phyloP scores from a whole-genome alignment of 352 stramenopile species.

The Phytophthora parvispora region DNA sequence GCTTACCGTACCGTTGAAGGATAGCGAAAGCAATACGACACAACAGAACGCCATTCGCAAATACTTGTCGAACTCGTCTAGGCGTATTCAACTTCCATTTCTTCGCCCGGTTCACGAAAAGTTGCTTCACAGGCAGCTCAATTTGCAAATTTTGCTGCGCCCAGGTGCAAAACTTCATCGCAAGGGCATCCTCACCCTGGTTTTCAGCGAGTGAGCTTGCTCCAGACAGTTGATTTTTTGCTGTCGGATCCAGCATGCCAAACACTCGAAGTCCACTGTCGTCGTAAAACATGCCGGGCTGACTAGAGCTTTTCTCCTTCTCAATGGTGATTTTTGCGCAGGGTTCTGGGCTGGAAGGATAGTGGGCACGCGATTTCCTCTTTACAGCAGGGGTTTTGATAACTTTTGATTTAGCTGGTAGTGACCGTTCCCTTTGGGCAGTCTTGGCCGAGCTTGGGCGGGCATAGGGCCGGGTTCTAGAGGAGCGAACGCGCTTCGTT shows the following conservation, averaged over 20 bases:
- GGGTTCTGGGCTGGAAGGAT: background rate
- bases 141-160: constrained; percentile 14
- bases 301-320: constrained; percentile 4
- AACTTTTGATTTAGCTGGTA: background rate
- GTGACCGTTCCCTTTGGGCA: background rate
- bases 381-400: constrained; percentile 10
- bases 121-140: constrained; percentile 16
- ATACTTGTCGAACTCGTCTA: constrained; percentile 20
- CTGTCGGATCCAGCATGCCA: constrained; percentile 47
- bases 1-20: constrained; percentile 7
- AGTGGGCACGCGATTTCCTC: background rate
- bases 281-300: constrained; percentile 23
- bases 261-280: constrained; percentile 40
- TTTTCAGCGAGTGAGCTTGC: background rate
- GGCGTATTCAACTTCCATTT: constrained; percentile 9
- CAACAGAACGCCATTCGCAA: constrained; percentile 49
- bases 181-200: constrained; percentile 1
- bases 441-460: background rate
- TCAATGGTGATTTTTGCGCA: background rate
- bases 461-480: constrained; percentile 9
- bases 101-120: constrained; percentile 13
- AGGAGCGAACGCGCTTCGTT: background rate
- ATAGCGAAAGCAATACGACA: constrained; percentile 41
- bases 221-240: background rate
- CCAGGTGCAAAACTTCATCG: constrained; percentile 24